Conservation (phyloP, 768 basidiomycete species). For the Podaxis sp. region DNA sequence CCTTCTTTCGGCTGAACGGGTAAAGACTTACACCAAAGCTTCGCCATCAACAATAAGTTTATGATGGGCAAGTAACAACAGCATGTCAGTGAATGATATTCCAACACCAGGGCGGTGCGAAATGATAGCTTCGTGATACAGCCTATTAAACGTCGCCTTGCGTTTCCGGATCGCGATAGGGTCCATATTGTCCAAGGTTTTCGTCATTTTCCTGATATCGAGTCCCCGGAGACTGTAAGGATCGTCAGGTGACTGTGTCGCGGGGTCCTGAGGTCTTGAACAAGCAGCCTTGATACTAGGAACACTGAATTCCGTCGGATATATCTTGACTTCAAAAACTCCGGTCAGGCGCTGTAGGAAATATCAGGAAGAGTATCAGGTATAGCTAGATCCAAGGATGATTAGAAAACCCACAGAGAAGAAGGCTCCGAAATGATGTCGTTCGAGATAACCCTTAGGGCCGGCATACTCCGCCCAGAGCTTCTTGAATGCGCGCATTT, state of each 20-base stretch:
- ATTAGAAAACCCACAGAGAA: slow-evolving; percentile 64
- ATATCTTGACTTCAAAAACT: slow-evolving; percentile 86
- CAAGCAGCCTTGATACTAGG: slow-evolving; percentile 57
- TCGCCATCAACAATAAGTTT: slow-evolving; percentile 89
- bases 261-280: slow-evolving; percentile 34
- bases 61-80: slow-evolving; percentile 85
- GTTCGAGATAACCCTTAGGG: slow-evolving; percentile 73
- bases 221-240: slow-evolving; percentile 35
- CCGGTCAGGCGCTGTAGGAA: slow-evolving; percentile 70
- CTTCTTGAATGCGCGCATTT: slow-evolving; percentile 95
- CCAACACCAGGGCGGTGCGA: slow-evolving; percentile 71
- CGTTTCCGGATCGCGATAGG: slow-evolving; percentile 60
- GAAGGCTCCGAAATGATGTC: slow-evolving; percentile 71
- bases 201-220: slow-evolving; percentile 63
- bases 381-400: neutral
- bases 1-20: neutral
- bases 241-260: slow-evolving; percentile 30
- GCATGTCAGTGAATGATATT: slow-evolving; percentile 90
- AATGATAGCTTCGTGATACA: slow-evolving; percentile 86
- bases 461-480: slow-evolving; percentile 88
- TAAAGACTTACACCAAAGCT: slow-evolving; percentile 72
- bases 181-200: slow-evolving; percentile 65
- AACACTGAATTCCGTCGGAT: slow-evolving; percentile 68
- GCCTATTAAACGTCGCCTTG: slow-evolving; percentile 65
- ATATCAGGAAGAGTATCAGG: neutral